Base-by-base conservation (phyloP, 257 asterid species). In the Solanum sejunctum region DNA sequence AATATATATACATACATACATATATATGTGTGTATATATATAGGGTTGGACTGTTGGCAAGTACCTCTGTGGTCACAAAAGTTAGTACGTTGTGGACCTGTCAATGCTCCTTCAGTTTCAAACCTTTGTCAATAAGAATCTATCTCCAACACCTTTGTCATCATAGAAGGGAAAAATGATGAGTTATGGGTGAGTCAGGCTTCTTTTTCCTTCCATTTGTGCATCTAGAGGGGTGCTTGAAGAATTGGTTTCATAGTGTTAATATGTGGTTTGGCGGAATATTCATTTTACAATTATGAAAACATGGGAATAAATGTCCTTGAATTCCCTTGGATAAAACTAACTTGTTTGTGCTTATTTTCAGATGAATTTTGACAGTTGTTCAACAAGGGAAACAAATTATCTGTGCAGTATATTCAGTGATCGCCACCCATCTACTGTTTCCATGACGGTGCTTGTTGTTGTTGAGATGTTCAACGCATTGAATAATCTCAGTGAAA, bases 391-490 rank as follows among this genome's bases (percentile, higher is more conserved):
- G 93, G 95, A 92, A 87, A 93, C 98, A 69, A 87, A 41, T 80
- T 97, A 93, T 85, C 88, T 98, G 3, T 97, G 99, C 91, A 86
- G 89, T 36, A 92, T 97, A 81, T 97, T 95, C 84, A 91, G 90
- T 86, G 97, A 97, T 89, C 96, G 91, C 77, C 98, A 92, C 91
- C 97, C 99, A 63, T 97, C 99, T 84, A 97, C 99, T 83, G 95
- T 97, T 87, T 82, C 99, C 81, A 97, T 97, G 98, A 97, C 98
- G 28, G 99, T 97, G 86, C 98, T 95, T 77, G 98, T 95, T 86
- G 98, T 94, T 12, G 99, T 97, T 70, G 99, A 97, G 96, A 97
- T 97, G 99, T 97, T 97, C 94, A 97, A 97, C 36, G 98, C 98
- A 70, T 86, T 97, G 92, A 97, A 97, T 92, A 97, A 95, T 90